phyloP scores from a whole-genome alignment of 805 yeast genomes.

The Debaryomyces prosopidis region DNA sequence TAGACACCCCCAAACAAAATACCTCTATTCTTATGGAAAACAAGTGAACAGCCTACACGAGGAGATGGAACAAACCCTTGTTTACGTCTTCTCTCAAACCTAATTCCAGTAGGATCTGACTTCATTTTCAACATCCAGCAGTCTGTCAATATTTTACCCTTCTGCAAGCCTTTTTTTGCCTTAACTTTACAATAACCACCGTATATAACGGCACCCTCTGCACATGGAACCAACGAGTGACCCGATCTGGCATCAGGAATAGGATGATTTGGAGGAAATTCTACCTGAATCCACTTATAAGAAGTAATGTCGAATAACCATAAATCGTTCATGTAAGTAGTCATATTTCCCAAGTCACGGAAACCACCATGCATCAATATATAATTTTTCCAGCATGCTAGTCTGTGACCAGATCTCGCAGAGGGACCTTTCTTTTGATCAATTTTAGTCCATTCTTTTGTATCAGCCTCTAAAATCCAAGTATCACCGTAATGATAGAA shows the following conservation, averaged over 20 bases:
- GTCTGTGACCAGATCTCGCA: conserved; percentile 89
- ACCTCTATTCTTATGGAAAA: conserved; percentile 87
- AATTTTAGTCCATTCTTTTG: conserved; percentile 88
- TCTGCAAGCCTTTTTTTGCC: conserved; percentile 83
- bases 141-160: conserved; percentile 87
- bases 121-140: conserved; percentile 89
- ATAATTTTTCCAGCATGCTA: conserved; percentile 90
- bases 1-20: conserved; percentile 93
- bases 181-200: conserved; percentile 96
- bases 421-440: conserved; percentile 72
- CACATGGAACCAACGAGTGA: conserved; percentile 77
- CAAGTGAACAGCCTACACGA: conserved; percentile 93
- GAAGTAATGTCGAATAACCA: conserved; percentile 92
- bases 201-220: conserved; percentile 81
- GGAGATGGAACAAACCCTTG: conserved; percentile 91
- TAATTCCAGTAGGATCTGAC: conserved; percentile 67
- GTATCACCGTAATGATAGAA: conserved; percentile 96
- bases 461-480: conserved; percentile 83
- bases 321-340: conserved; percentile 80
- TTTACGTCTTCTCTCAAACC: conserved; percentile 89
- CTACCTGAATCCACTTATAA: conserved; percentile 89
- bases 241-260: conserved; percentile 93
- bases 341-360: conserved; percentile 80
- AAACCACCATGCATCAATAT: conserved; percentile 89
- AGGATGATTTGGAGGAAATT: conserved; percentile 77